A percentile compares a stretch with the other conserved stretches of the same genome.
phyloP scores from a whole-genome alignment of 2,329 filamentous ascomycete genomes.

The Aschersonia sp. region DNA sequence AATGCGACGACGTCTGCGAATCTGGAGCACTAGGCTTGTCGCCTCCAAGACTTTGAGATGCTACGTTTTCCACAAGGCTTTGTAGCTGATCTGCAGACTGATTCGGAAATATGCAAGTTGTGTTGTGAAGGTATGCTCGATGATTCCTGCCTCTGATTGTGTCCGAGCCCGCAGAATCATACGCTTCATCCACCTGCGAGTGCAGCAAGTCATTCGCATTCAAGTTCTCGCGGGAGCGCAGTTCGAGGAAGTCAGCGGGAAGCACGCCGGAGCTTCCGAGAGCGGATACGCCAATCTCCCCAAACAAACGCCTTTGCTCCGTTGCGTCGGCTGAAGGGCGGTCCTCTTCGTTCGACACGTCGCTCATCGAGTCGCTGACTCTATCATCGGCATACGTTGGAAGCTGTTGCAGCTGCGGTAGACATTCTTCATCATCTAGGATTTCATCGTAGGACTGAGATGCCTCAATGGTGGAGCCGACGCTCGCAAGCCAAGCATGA shows the following conservation, averaged over 20 bases:
- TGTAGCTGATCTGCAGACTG: conserved; percentile 35
- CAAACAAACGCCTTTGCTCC: conserved; percentile 32
- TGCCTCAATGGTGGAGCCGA: conserved; percentile 13
- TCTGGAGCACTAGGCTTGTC: conserved; percentile 17
- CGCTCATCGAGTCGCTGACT: conserved; percentile 31
- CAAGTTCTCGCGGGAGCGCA: conserved; percentile 26
- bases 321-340: conserved; percentile 45
- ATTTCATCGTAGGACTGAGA: conserved; percentile 45
- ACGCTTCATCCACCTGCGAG: conserved; percentile 25
- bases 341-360: conserved; percentile 71
- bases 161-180: conserved; percentile 28
- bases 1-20: conserved; percentile 9
- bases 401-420: conserved; percentile 38
- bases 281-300: conserved; percentile 38
- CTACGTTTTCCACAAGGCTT: conserved; percentile 35
- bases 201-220: conserved; percentile 27
- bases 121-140: conserved; percentile 10
- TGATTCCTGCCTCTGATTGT: conserved; percentile 13
- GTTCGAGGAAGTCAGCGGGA: conserved; percentile 31
- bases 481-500: conserved; percentile 56
- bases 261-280: conserved; percentile 39
- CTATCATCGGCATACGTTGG: conserved; percentile 19
- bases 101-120: conserved; percentile 23
- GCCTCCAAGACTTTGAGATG: conserved; percentile 40
- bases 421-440: conserved; percentile 41